Percentiles rank a stretch among this genome's conserved stretches.
phyloP scores from a whole-genome alignment of 164 flowering plant species.

The Vitis amurensis region DNA sequence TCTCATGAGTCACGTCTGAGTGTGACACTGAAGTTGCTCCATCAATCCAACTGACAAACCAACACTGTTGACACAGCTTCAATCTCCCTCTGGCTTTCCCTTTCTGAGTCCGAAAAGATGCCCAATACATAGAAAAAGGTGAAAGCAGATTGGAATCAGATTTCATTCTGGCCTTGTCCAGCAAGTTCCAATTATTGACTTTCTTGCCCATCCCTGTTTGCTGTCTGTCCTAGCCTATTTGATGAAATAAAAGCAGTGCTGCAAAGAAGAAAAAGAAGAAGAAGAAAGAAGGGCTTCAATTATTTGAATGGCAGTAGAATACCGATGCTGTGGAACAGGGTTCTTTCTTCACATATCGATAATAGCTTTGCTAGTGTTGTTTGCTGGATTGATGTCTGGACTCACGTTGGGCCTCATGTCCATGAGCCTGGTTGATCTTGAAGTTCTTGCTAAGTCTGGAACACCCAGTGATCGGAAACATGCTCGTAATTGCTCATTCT shows the following conservation, averaged over 20 bases:
- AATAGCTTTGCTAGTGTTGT: conserved; percentile 53
- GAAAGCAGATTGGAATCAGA: conserved; percentile 8
- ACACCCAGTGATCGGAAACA: conserved; percentile 69
- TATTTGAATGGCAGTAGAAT: conserved; percentile 52
- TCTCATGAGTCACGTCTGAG: no score
- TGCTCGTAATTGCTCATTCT: conserved; percentile 47
- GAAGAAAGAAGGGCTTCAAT: background rate
- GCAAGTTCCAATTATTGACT: background rate
- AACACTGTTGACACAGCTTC: no score
- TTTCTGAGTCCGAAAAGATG: no score
- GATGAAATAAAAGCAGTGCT: no score
- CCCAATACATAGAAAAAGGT: background rate
- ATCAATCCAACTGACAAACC: no score
- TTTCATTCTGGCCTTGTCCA: conserved; percentile 4
- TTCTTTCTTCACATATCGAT: conserved; percentile 49
- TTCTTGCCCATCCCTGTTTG: no score
- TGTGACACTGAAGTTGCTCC: no score
- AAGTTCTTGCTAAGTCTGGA: conserved; percentile 89
- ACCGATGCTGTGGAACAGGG: conserved; percentile 55
- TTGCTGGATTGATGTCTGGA: conserved; percentile 94
- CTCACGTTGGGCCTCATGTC: conserved; percentile 96
- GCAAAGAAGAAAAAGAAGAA: background rate
- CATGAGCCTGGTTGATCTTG: conserved; percentile 87
- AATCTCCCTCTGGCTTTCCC: no score
- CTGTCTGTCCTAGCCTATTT: no score